Conservation (phyloP, 2,329 filamentous ascomycete genomes). For the Dactylonectria macrodidyma region DNA sequence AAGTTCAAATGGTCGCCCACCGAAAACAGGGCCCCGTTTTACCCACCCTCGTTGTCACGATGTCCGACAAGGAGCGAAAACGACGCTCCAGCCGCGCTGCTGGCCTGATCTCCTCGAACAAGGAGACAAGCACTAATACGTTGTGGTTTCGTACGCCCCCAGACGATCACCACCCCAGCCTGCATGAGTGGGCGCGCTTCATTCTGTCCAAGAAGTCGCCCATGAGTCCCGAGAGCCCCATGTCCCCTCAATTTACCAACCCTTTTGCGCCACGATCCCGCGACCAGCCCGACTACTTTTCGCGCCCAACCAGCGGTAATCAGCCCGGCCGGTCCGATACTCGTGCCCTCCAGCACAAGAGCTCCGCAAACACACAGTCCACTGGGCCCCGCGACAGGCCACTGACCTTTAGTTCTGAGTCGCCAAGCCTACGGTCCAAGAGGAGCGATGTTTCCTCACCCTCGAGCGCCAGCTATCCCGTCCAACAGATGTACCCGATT, state of each 20-base stretch:
- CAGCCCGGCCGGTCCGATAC: constrained; percentile 52
- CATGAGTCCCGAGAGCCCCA: constrained; percentile 67
- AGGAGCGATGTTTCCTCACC: constrained; percentile 75
- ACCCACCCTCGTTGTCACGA: constrained; percentile 71
- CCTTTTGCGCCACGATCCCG: constrained; percentile 63
- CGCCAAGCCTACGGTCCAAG: constrained; percentile 73
- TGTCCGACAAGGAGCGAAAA: constrained; percentile 74
- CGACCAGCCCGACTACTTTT: constrained; percentile 59
- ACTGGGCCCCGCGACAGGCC: constrained; percentile 64
- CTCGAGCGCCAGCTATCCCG: constrained; percentile 63
- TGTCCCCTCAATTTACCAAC: constrained; percentile 68
- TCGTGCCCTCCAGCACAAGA: constrained; percentile 61
- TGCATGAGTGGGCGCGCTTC: constrained; percentile 73
- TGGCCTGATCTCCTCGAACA: constrained; percentile 66
- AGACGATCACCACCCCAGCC: constrained; percentile 65
- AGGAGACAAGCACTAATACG: constrained; percentile 63
- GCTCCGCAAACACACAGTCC: constrained; percentile 64
- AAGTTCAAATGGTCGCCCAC: constrained; percentile 71
- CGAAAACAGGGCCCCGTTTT: constrained; percentile 73
- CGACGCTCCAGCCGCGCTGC: constrained; percentile 75
- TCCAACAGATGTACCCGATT: constrained; percentile 56
- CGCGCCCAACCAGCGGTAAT: constrained; percentile 62
- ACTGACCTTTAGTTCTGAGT: constrained; percentile 69
- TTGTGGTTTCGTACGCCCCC: constrained; percentile 70
- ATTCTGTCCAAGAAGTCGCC: constrained; percentile 64